Evolutionary conservation across 23 red algal genomes (phyloP).

Genomic region (Gracilaria domingensis): DNA sequence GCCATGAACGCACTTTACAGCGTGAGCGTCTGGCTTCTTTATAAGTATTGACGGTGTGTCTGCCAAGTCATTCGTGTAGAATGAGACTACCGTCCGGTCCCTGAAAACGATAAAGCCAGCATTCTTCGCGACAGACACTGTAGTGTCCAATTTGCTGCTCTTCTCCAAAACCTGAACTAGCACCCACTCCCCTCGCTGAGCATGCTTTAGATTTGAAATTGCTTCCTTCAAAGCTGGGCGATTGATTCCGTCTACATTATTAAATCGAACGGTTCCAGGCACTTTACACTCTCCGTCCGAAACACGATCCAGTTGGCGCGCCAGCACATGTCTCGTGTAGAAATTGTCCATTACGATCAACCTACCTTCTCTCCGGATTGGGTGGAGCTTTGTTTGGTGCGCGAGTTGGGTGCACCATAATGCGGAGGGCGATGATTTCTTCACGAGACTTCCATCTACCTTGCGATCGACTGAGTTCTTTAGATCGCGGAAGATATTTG

Average conservation of each 20-base stretch:
- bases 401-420: slow-evolving; percentile 20
- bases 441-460: slow-evolving; percentile 24
- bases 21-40: neutral
- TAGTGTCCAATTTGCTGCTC: neutral
- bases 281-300: neutral
- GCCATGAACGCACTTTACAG: neutral
- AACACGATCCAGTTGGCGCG: neutral
- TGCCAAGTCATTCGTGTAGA: neutral
- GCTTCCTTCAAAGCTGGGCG: neutral
- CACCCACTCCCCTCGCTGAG: neutral
- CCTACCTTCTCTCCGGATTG: neutral
- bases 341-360: slow-evolving; percentile 1
- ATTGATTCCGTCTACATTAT: neutral
- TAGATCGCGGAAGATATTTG: slow-evolving; percentile 6
- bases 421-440: neutral
- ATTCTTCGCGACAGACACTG: neutral
- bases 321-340: neutral
- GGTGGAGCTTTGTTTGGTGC: neutral
- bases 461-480: neutral
- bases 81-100: neutral
- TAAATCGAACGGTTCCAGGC: neutral
- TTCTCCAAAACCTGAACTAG: neutral
- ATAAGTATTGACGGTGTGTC: neutral
- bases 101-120: neutral
- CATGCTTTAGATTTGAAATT: neutral